phyloP scores from a whole-genome alignment of 2,329 filamentous ascomycete genomes.

The Colletotrichum sidae region DNA sequence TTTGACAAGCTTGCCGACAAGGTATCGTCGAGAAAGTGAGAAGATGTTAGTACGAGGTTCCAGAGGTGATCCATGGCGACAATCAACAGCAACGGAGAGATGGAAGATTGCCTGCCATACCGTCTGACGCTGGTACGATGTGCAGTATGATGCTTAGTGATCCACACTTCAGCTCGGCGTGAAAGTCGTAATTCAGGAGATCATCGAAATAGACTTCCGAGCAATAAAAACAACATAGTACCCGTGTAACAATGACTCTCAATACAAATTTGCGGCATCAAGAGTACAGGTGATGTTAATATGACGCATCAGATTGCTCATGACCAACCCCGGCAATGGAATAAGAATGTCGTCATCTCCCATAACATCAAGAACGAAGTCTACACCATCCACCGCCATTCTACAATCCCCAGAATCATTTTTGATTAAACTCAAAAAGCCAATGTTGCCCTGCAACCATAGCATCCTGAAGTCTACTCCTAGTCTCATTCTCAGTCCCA shows the following conservation, averaged over 20 bases:
- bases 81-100: not conserved
- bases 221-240: not conserved
- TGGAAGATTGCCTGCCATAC: not conserved
- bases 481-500: not conserved
- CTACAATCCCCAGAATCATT: not conserved
- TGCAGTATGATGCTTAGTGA: too few species aligned
- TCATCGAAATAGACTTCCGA: not conserved
- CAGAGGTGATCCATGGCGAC: not conserved
- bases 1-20: slow-evolving; percentile 17
- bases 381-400: not conserved
- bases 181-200: too few species aligned
- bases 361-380: not conserved
- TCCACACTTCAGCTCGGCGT: too few species aligned
- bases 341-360: not conserved
- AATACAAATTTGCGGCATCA: too few species aligned
- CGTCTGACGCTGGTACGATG: too few species aligned
- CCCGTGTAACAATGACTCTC: not conserved
- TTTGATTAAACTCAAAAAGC: not conserved
- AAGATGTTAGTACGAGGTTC: too few species aligned
- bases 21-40: slow-evolving; percentile 10
- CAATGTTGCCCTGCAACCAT: not conserved
- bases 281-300: not conserved
- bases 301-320: not conserved
- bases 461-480: not conserved
- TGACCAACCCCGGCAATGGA: not conserved